Evolutionary conservation across 257 asterid genomes (phyloP).

Genomic region (Lithospermum erythrorhizon): DNA sequence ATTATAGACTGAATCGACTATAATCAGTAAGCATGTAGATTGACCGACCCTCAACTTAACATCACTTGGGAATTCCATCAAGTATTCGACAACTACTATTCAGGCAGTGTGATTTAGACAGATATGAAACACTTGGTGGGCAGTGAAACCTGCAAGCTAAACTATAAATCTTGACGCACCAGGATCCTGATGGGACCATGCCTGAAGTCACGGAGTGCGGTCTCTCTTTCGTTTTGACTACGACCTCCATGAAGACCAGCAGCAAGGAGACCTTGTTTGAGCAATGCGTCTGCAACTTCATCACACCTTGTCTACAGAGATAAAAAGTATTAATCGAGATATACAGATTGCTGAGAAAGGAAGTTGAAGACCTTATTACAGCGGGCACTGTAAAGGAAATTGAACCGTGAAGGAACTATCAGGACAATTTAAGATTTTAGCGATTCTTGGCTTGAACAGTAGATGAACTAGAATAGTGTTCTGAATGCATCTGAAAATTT

Average conservation of each 20-base stretch:
- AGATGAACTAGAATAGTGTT: not conserved
- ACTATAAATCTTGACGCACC: constrained; percentile 26
- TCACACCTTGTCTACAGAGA: constrained; percentile 70
- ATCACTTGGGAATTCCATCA: not conserved
- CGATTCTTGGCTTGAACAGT: too few species aligned
- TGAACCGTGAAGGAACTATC: constrained; percentile 3
- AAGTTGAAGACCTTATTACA: not conserved
- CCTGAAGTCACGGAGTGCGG: constrained; percentile 73
- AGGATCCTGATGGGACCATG: constrained; percentile 62
- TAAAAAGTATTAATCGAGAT: constrained; percentile 9
- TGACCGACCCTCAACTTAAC: too few species aligned
- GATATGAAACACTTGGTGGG: too few species aligned
- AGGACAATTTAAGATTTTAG: too few species aligned
- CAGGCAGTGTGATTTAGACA: too few species aligned
- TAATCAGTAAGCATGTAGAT: not conserved
- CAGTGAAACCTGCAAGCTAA: not conserved
- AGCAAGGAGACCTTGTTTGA: constrained; percentile 64
- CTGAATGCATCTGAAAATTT: not conserved
- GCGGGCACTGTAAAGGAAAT: not conserved
- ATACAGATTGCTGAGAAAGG: not conserved
- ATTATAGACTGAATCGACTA: not conserved
- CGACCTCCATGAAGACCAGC: constrained; percentile 93
- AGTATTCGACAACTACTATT: not conserved
- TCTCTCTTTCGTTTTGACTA: constrained; percentile 79
- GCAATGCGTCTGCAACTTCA: constrained; percentile 86